These are phyloP conservation scores for Penicillium thymicola DNA, from an alignment of 2,329 filamentous ascomycete genomes.

Conservation along the genomic window DNA sequence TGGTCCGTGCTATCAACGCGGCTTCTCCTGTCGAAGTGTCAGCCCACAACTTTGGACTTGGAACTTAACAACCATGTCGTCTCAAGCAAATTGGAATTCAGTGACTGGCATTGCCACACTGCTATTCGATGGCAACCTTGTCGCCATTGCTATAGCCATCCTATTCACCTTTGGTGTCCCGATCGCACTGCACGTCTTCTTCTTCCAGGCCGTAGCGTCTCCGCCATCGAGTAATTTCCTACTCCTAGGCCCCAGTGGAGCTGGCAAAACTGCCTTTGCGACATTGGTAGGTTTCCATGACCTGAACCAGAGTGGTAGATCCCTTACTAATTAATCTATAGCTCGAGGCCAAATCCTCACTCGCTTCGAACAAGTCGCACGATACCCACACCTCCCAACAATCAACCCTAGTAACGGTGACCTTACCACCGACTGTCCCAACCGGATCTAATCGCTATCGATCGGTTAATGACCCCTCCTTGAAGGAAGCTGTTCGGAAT, in stretches of 20 bases:
- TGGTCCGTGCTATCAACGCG: constrained; percentile 2
- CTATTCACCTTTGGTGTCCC: constrained; percentile 71
- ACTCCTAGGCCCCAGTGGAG: constrained; percentile 73
- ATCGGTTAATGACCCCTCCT: constrained; percentile 62
- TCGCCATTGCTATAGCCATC: constrained; percentile 62
- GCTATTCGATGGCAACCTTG: constrained; percentile 43
- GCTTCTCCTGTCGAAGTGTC: background rate
- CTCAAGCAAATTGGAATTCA: constrained; percentile 36
- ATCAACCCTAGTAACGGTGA: constrained; percentile 55
- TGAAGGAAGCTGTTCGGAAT: constrained; percentile 51
- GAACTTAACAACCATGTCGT: constrained; percentile 24
- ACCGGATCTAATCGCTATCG: constrained; percentile 62
- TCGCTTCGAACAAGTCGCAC: constrained; percentile 32
- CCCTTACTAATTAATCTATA: constrained; percentile 15
- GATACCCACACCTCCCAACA: constrained; percentile 63
- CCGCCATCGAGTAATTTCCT: constrained; percentile 71
- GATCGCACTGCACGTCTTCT: constrained; percentile 69
- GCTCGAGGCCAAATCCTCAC: constrained; percentile 46
- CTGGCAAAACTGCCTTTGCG: constrained; percentile 85
- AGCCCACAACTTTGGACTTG: constrained; percentile 1
- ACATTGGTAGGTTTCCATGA: constrained; percentile 58
- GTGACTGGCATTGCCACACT: constrained; percentile 39
- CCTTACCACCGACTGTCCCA: constrained; percentile 51
- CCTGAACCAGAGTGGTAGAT: background rate
- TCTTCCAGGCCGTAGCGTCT: constrained; percentile 63